Percentiles rank a stretch among this genome's conserved stretches.
Evolutionary conservation across 208 protist species (phyloP).

Genomic region (Crithidia brevicula): DNA sequence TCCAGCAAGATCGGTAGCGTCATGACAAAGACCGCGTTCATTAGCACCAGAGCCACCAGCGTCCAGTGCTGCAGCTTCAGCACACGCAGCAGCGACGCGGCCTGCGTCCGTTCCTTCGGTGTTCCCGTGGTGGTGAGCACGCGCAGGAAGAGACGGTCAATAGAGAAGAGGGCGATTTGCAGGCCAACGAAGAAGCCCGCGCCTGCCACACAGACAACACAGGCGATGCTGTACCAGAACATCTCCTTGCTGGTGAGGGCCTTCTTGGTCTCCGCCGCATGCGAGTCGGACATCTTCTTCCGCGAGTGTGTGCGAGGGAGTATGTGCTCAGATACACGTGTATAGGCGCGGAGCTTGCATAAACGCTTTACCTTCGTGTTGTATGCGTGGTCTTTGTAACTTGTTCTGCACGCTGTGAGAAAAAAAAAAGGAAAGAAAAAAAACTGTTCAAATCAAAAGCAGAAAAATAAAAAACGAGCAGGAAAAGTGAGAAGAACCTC

Average conservation of each 20-base stretch:
- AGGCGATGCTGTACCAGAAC: slow-evolving; percentile 33
- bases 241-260: slow-evolving; percentile 32
- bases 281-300: not conserved
- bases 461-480: slow-evolving; percentile 3
- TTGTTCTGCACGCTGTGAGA: not conserved
- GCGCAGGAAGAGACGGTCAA: slow-evolving; percentile 67
- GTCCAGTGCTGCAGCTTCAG: slow-evolving; percentile 70
- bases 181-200: slow-evolving; percentile 63
- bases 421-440: slow-evolving; percentile 2
- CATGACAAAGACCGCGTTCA: slow-evolving; percentile 80
- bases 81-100: slow-evolving; percentile 45
- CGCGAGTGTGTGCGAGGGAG: not conserved
- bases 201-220: slow-evolving; percentile 42
- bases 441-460: not conserved
- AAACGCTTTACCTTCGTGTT: too few species aligned
- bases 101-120: slow-evolving; percentile 37
- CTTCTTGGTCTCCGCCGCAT: slow-evolving; percentile 12
- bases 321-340: too few species aligned
- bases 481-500: not conserved
- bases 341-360: too few species aligned
- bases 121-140: slow-evolving; percentile 60
- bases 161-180: slow-evolving; percentile 75
- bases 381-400: not conserved
- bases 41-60: slow-evolving; percentile 85
- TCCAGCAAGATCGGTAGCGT: slow-evolving; percentile 86